A percentile compares a stretch with the other conserved stretches of the same genome.
Evolutionary conservation across 2,329 filamentous ascomycete genomes (phyloP).

Genomic region (Diaporthe batatas): DNA sequence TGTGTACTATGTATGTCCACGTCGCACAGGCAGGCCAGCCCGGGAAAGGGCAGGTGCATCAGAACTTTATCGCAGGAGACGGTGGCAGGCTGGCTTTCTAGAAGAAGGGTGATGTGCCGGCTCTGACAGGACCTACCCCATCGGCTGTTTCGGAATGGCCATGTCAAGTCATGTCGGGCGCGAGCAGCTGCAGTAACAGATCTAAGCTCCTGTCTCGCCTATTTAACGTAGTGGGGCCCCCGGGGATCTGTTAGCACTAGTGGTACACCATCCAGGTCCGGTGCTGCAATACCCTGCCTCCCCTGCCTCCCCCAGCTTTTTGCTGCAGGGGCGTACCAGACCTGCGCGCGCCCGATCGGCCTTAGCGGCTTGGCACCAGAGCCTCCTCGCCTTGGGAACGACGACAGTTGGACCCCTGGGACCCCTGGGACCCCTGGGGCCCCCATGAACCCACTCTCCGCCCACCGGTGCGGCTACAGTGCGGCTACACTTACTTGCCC

Average conservation of each 20-base stretch:
- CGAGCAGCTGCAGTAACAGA: conserved; percentile 12
- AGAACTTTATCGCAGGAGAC: not conserved
- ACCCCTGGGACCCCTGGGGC: too few relatives aligned
- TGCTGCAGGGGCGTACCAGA: conserved; percentile 2
- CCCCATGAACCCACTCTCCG: too few relatives aligned
- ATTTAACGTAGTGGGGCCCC: conserved; percentile 17
- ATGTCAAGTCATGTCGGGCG: conserved; percentile 16
- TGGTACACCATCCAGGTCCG: not conserved
- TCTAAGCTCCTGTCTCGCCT: conserved; percentile 16
- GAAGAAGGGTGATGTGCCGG: conserved; percentile 9
- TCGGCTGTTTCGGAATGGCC: conserved; percentile 21
- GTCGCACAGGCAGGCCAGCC: not conserved
- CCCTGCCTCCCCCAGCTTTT: not conserved
- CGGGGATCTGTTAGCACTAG: conserved; percentile 23
- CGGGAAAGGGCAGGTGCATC: not conserved
- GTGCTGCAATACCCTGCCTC: not conserved
- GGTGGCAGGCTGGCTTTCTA: conserved; percentile 16
- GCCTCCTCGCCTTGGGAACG: conserved; percentile 21
- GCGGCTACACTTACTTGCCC: not conserved
- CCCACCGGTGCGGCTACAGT: too few relatives aligned
- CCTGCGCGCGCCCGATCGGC: conserved; percentile 27
- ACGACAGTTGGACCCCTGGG: conserved; percentile 18
- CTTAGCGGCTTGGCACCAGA: conserved; percentile 20
- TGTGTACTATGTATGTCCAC: not conserved
- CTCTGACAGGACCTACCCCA: not conserved